These are phyloP conservation scores for Penicillium simplicissimum DNA, from an alignment of 495 filamentous ascomycete species.

Conservation along the genomic window DNA sequence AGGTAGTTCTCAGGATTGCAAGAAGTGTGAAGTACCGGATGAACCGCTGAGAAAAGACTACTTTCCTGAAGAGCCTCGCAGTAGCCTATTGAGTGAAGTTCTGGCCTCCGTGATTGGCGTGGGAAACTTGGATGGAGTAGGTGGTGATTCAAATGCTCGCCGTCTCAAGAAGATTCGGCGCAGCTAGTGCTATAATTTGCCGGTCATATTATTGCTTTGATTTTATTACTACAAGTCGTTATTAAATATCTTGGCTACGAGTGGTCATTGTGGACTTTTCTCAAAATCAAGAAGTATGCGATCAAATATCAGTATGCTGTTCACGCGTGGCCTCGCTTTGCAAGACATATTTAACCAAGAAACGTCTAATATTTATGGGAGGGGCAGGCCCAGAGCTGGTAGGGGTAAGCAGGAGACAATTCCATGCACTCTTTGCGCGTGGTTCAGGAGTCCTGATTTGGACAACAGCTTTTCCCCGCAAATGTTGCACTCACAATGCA, in stretches of 20 bases:
- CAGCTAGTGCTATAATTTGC: too few species aligned
- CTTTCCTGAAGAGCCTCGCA: constrained; percentile 12
- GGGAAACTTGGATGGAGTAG: constrained; percentile 18
- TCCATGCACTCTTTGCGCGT: constrained; percentile 28
- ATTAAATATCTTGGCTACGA: too few species aligned
- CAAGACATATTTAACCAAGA: too few species aligned
- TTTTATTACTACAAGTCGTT: too few species aligned
- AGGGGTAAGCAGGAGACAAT: constrained; percentile 18
- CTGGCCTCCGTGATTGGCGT: constrained; percentile 14
- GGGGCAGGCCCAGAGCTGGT: constrained; percentile 19
- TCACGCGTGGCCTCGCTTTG: too few species aligned
- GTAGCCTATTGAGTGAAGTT: constrained; percentile 15
- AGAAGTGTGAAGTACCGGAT: constrained; percentile 11
- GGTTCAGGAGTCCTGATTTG: constrained; percentile 25
- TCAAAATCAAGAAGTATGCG: too few species aligned
- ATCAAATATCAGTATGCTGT: too few species aligned
- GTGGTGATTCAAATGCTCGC: constrained; percentile 5
- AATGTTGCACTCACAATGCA: constrained; percentile 25
- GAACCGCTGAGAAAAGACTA: constrained; percentile 11
- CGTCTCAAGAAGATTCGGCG: too few species aligned
- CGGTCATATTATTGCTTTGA: too few species aligned
- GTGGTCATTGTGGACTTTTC: too few species aligned
- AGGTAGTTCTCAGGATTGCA: constrained; percentile 1
- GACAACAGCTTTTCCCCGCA: constrained; percentile 23
- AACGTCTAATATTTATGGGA: constrained; percentile 4